Evolutionary conservation across 768 basidiomycete genomes (phyloP).

Genomic region (Calvatia gigantea): DNA sequence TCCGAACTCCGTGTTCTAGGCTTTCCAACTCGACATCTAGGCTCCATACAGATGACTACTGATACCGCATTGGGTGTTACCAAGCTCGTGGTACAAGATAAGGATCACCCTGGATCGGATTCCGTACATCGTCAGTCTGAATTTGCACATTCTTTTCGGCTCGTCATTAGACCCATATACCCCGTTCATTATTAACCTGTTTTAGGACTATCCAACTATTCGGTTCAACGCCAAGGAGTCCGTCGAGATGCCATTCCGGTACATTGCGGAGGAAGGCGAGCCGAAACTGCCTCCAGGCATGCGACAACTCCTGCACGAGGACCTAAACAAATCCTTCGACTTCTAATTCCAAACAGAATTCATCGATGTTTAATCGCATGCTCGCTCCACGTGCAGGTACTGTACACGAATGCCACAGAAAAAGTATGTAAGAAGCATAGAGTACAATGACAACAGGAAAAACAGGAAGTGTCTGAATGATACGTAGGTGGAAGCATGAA

Average conservation of each 20-base stretch:
- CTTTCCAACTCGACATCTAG: slow-evolving; percentile 84
- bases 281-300: slow-evolving; percentile 88
- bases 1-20: slow-evolving; percentile 82
- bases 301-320: slow-evolving; percentile 79
- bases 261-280: slow-evolving; percentile 47
- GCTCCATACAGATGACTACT: slow-evolving; percentile 94
- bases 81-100: slow-evolving; percentile 75
- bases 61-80: slow-evolving; percentile 95
- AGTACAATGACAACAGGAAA: slow-evolving; percentile 6
- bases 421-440: slow-evolving; percentile 7
- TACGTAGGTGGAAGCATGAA: slow-evolving; percentile 15
- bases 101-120: slow-evolving; percentile 72
- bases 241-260: slow-evolving; percentile 97
- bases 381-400: background rate
- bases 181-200: background rate
- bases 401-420: slow-evolving; percentile 6
- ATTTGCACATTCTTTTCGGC: background rate
- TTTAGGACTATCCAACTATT: slow-evolving; percentile 87
- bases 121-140: slow-evolving; percentile 52
- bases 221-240: slow-evolving; percentile 82
- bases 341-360: slow-evolving; percentile 37
- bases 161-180: background rate
- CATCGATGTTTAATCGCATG: background rate
- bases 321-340: slow-evolving; percentile 85
- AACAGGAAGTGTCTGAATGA: slow-evolving; percentile 10